Conservation (phyloP, 2,329 filamentous ascomycete species). For the Pseudogymnoascus destructans region DNA sequence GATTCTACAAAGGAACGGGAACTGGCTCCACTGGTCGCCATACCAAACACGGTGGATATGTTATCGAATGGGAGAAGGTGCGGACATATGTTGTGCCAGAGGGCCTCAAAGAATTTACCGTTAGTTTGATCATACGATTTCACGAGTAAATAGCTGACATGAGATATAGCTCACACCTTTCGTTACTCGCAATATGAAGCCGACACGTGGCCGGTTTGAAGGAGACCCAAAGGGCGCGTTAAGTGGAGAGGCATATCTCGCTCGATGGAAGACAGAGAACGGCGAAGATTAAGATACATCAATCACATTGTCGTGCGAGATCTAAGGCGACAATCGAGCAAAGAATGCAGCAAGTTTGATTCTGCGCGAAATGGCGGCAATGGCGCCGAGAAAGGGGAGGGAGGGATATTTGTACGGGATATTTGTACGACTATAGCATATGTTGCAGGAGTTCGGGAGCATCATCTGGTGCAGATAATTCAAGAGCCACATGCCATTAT, state of each 20-base stretch:
- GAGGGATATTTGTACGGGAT: background rate
- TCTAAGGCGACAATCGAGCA: background rate
- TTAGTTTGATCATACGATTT: constrained; percentile 29
- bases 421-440: constrained; percentile 1
- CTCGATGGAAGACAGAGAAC: constrained; percentile 56
- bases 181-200: constrained; percentile 48
- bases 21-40: constrained; percentile 78
- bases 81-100: constrained; percentile 77
- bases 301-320: background rate
- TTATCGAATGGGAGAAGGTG: constrained; percentile 76
- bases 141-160: constrained; percentile 1
- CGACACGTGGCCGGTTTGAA: constrained; percentile 38
- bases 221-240: constrained; percentile 42
- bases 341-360: background rate
- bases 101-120: constrained; percentile 57
- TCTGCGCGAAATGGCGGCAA: background rate
- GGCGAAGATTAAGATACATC: constrained; percentile 30
- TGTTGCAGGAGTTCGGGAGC: background rate
- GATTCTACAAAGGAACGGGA: constrained; percentile 94
- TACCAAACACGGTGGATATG: constrained; percentile 71
- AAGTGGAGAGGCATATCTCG: constrained; percentile 48
- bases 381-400: background rate
- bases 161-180: constrained; percentile 60
- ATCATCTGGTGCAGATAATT: constrained; percentile 2
- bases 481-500: background rate